Evolutionary conservation across 2,329 filamentous ascomycete genomes (phyloP).

Genomic region (Cryoendolithus antarcticus): DNA sequence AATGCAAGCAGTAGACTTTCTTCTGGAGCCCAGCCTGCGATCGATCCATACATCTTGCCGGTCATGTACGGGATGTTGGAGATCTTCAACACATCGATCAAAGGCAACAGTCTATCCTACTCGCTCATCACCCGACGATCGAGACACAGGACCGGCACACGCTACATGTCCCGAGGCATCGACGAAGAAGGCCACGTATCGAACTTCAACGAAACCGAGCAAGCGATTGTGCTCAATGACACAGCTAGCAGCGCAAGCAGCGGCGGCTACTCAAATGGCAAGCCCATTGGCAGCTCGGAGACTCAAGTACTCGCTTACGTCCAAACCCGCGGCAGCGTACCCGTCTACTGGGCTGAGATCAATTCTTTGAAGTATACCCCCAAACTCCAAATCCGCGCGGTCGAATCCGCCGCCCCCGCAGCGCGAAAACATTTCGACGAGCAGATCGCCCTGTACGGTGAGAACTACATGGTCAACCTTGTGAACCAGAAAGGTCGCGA

Average conservation of each 20-base stretch:
- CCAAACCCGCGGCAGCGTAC: constrained; percentile 91
- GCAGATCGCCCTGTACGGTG: constrained; percentile 85
- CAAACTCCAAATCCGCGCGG: constrained; percentile 72
- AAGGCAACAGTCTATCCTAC: constrained; percentile 71
- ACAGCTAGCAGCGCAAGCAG: constrained; percentile 66
- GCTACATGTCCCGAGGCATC: constrained; percentile 89
- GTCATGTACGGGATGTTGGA: constrained; percentile 95
- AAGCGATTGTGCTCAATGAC: constrained; percentile 82
- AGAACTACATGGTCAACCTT: constrained; percentile 93
- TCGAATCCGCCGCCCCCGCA: constrained; percentile 67
- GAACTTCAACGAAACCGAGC: constrained; percentile 98
- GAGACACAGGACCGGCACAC: constrained; percentile 74
- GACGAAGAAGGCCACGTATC: constrained; percentile 92
- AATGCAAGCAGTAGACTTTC: constrained; percentile 46
- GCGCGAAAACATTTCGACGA: constrained; percentile 83
- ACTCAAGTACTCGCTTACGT: constrained; percentile 88
- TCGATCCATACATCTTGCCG: constrained; percentile 86
- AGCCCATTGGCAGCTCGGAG: constrained; percentile 55
- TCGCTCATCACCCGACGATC: constrained; percentile 81
- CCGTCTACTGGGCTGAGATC: constrained; percentile 91
- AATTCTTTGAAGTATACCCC: constrained; percentile 88
- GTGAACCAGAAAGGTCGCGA: constrained; percentile 95
- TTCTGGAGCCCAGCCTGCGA: constrained; percentile 57
- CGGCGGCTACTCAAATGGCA: constrained; percentile 62
- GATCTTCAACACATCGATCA: constrained; percentile 76